Evolutionary conservation across 2,329 filamentous ascomycete genomes (phyloP), one percentile per base, ranked within the genome.

Genomic region (Sporothrix luriei): DNA sequence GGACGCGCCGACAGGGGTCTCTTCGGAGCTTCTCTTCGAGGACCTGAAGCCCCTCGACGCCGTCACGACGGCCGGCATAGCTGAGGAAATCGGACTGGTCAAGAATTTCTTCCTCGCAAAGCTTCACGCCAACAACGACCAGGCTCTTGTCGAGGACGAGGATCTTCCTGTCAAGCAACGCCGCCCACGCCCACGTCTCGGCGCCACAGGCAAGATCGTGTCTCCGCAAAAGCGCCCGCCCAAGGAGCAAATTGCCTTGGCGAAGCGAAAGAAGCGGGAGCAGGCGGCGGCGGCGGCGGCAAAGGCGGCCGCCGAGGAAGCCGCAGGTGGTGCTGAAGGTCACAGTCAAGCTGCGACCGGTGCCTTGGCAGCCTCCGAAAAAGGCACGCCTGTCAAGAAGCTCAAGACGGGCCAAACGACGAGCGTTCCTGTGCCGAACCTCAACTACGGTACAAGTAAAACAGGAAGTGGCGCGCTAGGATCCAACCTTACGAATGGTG

Each of bases 111-210:
- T 98, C 83, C 88, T 93, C 71, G 89, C 89, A 75, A 97, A 97
- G 79, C 83, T 99, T 70, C 91, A 93, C 75, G 90, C 92, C 69
- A 95, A 94, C 78, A 87, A 87, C 77, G 90, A 94, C 76, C 87
- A 93, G 78, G 89, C 93, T 55, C 85, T 99, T 73, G 83, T 97
- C 67, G 95, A 99, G 82, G 95, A 99, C 80, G 92, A 98, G 77
- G 94, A 99, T 74, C 83, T 99, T 29, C 95, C 96, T 19, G 87
- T 90, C 69, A 99, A 99, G 80, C 95, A 99, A 80, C 86, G 93
- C 82, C 90, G 82, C 81, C 92, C 82, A 29, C 84, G 86, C n/a
- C 86, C 88, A n/a, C 83, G 86, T 43, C 84, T 88, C 29, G 85
- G 86, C 46, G 86, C 88, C 24, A 94, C 90, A 24, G 92, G 92